Base-by-base conservation (phyloP, 139 green algal species). In the Micromonas commoda region DNA sequence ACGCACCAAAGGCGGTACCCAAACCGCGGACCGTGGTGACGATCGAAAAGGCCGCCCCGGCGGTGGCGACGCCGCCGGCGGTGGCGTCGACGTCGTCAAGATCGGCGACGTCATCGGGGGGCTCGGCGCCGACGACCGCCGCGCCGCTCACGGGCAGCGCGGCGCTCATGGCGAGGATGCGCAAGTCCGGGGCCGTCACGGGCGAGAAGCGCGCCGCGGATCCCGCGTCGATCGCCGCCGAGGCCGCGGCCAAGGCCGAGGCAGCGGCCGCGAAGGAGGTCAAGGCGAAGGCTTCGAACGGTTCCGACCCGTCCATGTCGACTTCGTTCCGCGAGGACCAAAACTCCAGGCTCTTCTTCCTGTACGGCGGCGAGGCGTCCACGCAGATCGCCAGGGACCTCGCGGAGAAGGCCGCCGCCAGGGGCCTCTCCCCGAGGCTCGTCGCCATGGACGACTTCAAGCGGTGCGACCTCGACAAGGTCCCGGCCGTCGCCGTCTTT, bases 121-220 rank as follows among this genome's bases (percentile, higher is more conserved):
- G 4, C 24, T 9, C 32, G 34, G 35, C 20, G 31, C 32, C 33
- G 13, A 5, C 67, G 16, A 23, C 33, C 20, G 23, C 37, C 24
- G 68, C 53, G 2, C 34, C 68, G 68, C 72, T 78, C 9, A 78
- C 72, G 1, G 72, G 72, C 16, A 57, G 26, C 16, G 72, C 72
- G 57, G 72, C 72, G 31, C 28, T 78, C 19, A 57, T 78, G 72
- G 72, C 72, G 2, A 68, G 54, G 32, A 78, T 78, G 72, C 53
- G 57, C 23, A 60, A 61, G 68, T 53, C 26, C 21, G 35, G 34
- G 34, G 68, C 68, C 37, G 31, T 32, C 26, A 37, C 37, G 68
- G 68, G 68, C 0, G 68, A 75, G 68, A 75, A 63, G 37, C 67
- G 67, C 33, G 64, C 21, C 3, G 9, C 9, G 16, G 45, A 57